Conservation (phyloP, 129 eudicot genomes). For the Rutidosis leptorrhynchoides region DNA sequence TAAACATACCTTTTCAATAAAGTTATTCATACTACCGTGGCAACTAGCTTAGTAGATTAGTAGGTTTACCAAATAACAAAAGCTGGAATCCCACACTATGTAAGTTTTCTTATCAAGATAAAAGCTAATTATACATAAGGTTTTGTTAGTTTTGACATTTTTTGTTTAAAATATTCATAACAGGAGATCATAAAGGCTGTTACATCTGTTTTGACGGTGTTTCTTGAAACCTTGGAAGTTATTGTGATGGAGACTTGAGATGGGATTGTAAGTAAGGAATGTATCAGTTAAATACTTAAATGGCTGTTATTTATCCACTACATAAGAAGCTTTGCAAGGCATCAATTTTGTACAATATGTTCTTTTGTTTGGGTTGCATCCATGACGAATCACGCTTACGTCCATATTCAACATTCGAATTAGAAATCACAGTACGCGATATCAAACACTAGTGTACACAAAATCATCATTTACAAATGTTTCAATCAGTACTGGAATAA, state of each 20-base stretch:
- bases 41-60: slow-evolving; percentile 61
- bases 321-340: slow-evolving; percentile 70
- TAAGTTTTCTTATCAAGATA: slow-evolving; percentile 41
- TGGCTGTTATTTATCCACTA: slow-evolving; percentile 55
- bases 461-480: too few species aligned
- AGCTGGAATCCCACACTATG: slow-evolving; percentile 94
- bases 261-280: slow-evolving; percentile 78
- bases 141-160: neutral
- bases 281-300: slow-evolving; percentile 45
- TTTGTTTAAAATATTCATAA: slow-evolving; percentile 6
- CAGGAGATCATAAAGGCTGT: slow-evolving; percentile 95
- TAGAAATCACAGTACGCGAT: neutral
- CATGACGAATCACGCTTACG: too few species aligned
- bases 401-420: too few species aligned
- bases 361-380: neutral
- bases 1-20: slow-evolving; percentile 85
- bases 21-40: slow-evolving; percentile 77
- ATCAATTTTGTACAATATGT: too few species aligned
- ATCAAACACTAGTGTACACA: neutral
- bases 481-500: too few species aligned
- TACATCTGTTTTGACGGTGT: slow-evolving; percentile 71
- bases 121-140: neutral
- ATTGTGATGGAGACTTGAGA: slow-evolving; percentile 96
- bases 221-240: slow-evolving; percentile 82
- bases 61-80: too few species aligned